Evolutionary conservation across 2,329 filamentous ascomycete genomes (phyloP).

Genomic region (Davidsoniella neocaledoniae): DNA sequence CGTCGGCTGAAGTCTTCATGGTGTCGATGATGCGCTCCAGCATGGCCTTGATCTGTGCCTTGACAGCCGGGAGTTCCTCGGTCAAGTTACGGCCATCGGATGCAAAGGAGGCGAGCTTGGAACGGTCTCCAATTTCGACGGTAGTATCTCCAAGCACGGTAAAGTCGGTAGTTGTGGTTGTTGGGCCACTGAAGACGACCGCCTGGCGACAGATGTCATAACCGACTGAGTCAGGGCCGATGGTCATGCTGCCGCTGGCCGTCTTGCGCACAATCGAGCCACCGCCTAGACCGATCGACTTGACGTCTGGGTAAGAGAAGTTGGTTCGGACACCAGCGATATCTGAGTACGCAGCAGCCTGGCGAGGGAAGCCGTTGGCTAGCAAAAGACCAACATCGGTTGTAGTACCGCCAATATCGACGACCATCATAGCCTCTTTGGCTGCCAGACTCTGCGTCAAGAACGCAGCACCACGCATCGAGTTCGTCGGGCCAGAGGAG

Average conservation of each 20-base stretch:
- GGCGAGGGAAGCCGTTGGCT: constrained; percentile 44
- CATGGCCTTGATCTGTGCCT: constrained; percentile 27
- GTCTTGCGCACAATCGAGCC: constrained; percentile 33
- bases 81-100: constrained; percentile 16
- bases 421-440: constrained; percentile 34
- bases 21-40: constrained; percentile 40
- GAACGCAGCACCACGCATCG: constrained; percentile 45
- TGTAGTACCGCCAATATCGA: constrained; percentile 52
- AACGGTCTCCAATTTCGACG: constrained; percentile 20
- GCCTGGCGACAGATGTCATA: constrained; percentile 37
- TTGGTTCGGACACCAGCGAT: constrained; percentile 48
- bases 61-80: constrained; percentile 11
- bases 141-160: constrained; percentile 19
- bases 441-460: constrained; percentile 25
- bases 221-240: constrained; percentile 47
- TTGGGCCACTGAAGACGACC: constrained; percentile 37
- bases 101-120: constrained; percentile 6
- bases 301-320: constrained; percentile 39
- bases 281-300: constrained; percentile 42
- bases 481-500: constrained; percentile 46
- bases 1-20: constrained; percentile 45
- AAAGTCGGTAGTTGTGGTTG: constrained; percentile 42
- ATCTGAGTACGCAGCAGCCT: constrained; percentile 44
- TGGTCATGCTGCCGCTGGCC: constrained; percentile 19
- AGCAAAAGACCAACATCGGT: constrained; percentile 46